Conservation (phyloP, 148 eudicot species). For the Fagopyrum homotropicum region DNA sequence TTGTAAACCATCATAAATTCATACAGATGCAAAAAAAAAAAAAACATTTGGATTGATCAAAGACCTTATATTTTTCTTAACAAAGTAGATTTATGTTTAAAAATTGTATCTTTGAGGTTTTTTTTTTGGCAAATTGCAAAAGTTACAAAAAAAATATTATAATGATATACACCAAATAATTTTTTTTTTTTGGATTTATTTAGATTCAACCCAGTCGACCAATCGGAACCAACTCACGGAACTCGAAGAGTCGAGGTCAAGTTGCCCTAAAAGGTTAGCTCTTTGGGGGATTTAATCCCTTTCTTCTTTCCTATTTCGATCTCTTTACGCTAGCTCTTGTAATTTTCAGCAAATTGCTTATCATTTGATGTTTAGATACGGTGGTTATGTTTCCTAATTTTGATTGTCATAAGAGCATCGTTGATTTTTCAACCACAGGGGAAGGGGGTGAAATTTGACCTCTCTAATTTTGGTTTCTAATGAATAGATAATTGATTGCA, state of each 20-base stretch:
- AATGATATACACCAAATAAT: too few species aligned
- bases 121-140: too few species aligned
- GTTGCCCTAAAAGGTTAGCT: not conserved
- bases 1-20: too few species aligned
- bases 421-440: not conserved
- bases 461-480: not conserved
- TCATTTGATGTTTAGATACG: not conserved
- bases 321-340: not conserved
- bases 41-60: too few species aligned
- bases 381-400: not conserved
- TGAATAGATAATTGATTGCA: not conserved
- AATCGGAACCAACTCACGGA: not conserved
- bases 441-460: constrained; percentile 2
- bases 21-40: too few species aligned
- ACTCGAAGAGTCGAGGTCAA: not conserved
- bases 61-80: too few species aligned
- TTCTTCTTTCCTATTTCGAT: not conserved
- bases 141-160: too few species aligned
- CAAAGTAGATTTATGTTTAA: too few species aligned
- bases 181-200: not conserved
- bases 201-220: not conserved
- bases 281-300: not conserved
- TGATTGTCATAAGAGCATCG: not conserved
- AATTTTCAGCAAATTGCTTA: not conserved
- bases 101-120: too few species aligned